Conservation (phyloP, 108 stramenopile genomes). For the Epithemia pelagica region DNA sequence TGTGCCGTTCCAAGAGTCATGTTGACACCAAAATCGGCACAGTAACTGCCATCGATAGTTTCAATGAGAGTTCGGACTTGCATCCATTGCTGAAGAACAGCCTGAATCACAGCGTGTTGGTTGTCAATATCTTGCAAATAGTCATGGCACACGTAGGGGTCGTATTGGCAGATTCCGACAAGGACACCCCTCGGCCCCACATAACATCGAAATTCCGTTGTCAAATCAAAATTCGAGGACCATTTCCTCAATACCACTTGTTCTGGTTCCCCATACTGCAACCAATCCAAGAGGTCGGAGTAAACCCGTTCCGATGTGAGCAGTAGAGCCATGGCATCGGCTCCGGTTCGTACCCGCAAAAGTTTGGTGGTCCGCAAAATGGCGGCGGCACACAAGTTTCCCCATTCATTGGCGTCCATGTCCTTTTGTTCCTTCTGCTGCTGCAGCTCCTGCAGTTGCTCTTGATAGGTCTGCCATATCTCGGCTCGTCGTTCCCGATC, state of each 20-base stretch:
- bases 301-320: conserved; percentile 3
- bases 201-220: no score
- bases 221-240: background rate
- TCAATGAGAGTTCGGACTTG: no score
- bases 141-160: no score
- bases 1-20: no score
- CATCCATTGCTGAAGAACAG: no score
- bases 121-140: no score
- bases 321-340: conserved; percentile 7
- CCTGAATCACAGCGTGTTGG: no score
- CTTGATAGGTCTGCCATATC: conserved; percentile 5
- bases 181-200: no score
- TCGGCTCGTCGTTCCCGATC: background rate
- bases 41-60: no score
- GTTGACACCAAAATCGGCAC: no score
- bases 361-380: background rate
- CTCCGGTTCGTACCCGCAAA: background rate
- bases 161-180: no score
- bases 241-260: conserved; percentile 3
- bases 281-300: conserved; percentile 2
- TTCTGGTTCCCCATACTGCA: conserved; percentile 9
- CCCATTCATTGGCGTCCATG: background rate
- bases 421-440: background rate
- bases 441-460: background rate
- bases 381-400: background rate